Conservation (phyloP, 768 basidiomycete species). For the Boletus vermiculosoides region DNA sequence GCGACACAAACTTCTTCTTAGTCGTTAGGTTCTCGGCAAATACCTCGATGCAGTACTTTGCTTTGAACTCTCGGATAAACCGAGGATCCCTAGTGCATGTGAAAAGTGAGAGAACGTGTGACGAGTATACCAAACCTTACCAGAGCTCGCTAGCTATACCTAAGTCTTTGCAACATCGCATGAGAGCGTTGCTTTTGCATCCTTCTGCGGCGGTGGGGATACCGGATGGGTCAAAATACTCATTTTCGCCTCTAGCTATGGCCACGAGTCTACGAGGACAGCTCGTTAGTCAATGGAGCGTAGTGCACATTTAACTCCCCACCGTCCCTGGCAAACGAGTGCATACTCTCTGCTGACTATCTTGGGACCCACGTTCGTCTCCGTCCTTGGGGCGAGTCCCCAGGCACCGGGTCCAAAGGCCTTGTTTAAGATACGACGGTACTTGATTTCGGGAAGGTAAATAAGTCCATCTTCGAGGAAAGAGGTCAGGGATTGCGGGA, state of each 20-base stretch:
- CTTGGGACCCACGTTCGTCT: constrained; percentile 85
- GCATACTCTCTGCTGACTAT: constrained; percentile 94
- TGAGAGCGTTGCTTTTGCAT: constrained; percentile 94
- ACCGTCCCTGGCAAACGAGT: constrained; percentile 90
- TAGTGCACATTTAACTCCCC: constrained; percentile 18
- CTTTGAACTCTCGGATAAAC: constrained; percentile 92
- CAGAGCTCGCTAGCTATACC: constrained; percentile 96
- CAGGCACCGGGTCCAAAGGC: constrained; percentile 97
- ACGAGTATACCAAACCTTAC: constrained; percentile 41
- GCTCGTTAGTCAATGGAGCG: not conserved
- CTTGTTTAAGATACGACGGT: constrained; percentile 84
- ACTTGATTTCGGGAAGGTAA: constrained; percentile 97
- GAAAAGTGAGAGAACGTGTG: not conserved
- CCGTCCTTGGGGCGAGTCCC: constrained; percentile 92
- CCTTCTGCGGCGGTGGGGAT: constrained; percentile 93
- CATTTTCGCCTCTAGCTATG: constrained; percentile 92
- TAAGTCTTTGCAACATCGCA: constrained; percentile 96
- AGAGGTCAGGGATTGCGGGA: not conserved
- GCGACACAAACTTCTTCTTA: constrained; percentile 79
- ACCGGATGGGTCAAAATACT: constrained; percentile 90
- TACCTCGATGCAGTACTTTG: constrained; percentile 77
- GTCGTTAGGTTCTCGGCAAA: constrained; percentile 80
- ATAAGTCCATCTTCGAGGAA: constrained; percentile 73
- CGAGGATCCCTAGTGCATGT: constrained; percentile 75
- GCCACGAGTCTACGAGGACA: constrained; percentile 65